phyloP scores from a whole-genome alignment of 2,329 filamentous ascomycete species.

The Monosporascus cannonballus region DNA sequence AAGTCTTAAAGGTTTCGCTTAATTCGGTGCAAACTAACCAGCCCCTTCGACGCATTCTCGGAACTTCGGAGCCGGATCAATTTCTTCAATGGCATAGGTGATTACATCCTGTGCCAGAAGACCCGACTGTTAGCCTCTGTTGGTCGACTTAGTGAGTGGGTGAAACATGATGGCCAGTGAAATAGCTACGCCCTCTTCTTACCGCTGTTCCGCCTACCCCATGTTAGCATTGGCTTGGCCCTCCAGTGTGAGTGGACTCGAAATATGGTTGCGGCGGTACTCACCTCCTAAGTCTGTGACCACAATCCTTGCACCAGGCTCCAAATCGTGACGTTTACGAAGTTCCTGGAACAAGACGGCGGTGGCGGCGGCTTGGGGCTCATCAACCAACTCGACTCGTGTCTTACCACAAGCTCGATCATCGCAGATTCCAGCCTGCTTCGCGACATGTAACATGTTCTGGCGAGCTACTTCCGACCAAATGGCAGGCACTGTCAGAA shows the following conservation, averaged over 20 bases:
- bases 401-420: constrained; percentile 23
- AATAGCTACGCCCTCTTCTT: neutral
- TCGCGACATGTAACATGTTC: constrained; percentile 31
- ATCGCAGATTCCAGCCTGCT: constrained; percentile 29
- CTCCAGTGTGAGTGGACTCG: neutral
- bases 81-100: constrained; percentile 9
- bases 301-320: constrained; percentile 20
- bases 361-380: constrained; percentile 41
- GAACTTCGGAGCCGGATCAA: neutral
- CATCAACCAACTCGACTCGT: constrained; percentile 29
- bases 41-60: constrained; percentile 9
- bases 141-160: neutral
- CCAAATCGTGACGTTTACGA: constrained; percentile 11
- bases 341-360: constrained; percentile 28
- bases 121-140: neutral
- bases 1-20: neutral
- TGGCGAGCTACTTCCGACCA: constrained; percentile 11
- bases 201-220: constrained; percentile 7
- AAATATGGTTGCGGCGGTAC: neutral
- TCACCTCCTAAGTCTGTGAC: constrained; percentile 25
- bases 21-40: neutral
- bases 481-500: constrained; percentile 12
- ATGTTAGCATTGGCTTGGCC: neutral
- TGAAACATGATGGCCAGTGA: no score
- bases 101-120: constrained; percentile 7